These are phyloP conservation scores for Comarum palustre DNA, from an alignment of 306 rosid species.

Conservation along the genomic window DNA sequence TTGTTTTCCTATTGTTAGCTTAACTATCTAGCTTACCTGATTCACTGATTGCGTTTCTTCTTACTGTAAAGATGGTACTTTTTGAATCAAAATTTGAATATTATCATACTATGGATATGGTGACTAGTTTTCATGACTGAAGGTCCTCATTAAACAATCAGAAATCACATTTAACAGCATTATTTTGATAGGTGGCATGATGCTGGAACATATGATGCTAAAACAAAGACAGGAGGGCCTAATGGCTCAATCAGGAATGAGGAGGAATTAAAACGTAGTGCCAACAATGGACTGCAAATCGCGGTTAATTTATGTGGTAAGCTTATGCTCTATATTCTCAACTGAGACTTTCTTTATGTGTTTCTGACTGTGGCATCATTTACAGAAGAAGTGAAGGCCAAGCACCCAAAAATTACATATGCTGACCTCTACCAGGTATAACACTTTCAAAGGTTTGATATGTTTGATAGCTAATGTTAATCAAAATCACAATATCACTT, in stretches of 20 bases:
- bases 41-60: neutral
- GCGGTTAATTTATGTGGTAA: conserved; percentile 75
- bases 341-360: neutral
- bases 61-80: neutral
- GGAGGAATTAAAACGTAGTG: conserved; percentile 48
- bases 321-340: neutral
- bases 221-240: conserved; percentile 70
- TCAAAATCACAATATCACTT: neutral
- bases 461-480: neutral
- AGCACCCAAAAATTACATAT: conserved; percentile 58
- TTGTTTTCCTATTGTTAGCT: neutral
- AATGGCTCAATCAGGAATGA: conserved; percentile 68
- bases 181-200: conserved; percentile 67
- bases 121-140: neutral
- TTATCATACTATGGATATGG: neutral
- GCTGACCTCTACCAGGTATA: conserved; percentile 83
- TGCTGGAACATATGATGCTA: conserved; percentile 74
- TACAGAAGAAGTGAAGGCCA: conserved; percentile 68
- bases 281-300: conserved; percentile 57
- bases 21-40: neutral
- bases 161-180: neutral
- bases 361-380: conserved; percentile 19
- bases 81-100: neutral
- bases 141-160: neutral
- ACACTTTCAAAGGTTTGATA: neutral